Base-by-base conservation (phyloP, 2,329 filamentous ascomycete species). In the Tolypocladium nubicola region DNA sequence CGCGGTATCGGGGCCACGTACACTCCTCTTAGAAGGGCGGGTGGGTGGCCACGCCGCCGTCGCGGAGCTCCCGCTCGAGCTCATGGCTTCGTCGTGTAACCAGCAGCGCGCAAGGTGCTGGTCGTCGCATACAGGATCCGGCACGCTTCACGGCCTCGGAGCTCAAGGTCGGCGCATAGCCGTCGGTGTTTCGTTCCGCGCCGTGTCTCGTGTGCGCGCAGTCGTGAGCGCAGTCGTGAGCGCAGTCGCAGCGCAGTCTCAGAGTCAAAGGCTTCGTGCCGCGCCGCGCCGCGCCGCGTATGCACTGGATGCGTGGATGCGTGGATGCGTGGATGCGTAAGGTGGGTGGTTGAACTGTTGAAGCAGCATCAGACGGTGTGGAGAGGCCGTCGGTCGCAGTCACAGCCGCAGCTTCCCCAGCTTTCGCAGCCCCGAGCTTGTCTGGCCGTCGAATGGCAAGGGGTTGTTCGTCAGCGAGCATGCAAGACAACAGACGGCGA, bases 1-100 rank as follows among this genome's bases (percentile, higher is more conserved):
- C 2, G 47, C 30, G n/a, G 47, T 10, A 33, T 50, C 13, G 23
- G 23, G 26, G 41, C 33, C 59, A 67, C 75, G 59, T 65, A 79
- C 77, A 63, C 67, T 77, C 66, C 77, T 70, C 67, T 76, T 76
- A 33, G 75, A 77, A 26, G 71, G 73, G 57, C 76, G 70, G 55
- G 67, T 70, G 52, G 75, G 73, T 58, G 74, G 74, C 75, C 74
- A 76, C 56, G 63, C 64, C 63, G 63, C 68, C 63, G 62, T 66
- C 52, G 71, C 65, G 47, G 71, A 63, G 59, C 61, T 61, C 57
- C 65, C 63, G 59, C 64, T 64, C 52, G 71, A 65, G 68, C 68
- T 72, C 73, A 71, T 75, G 58, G 59, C 77, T 79, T 62, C 61
- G 62, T 60, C 55, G 49, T 41, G 58, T 38, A 60, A 58, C 62